phyloP scores from a whole-genome alignment of 805 yeast genomes.

The Komagataella kurtzmanii region DNA sequence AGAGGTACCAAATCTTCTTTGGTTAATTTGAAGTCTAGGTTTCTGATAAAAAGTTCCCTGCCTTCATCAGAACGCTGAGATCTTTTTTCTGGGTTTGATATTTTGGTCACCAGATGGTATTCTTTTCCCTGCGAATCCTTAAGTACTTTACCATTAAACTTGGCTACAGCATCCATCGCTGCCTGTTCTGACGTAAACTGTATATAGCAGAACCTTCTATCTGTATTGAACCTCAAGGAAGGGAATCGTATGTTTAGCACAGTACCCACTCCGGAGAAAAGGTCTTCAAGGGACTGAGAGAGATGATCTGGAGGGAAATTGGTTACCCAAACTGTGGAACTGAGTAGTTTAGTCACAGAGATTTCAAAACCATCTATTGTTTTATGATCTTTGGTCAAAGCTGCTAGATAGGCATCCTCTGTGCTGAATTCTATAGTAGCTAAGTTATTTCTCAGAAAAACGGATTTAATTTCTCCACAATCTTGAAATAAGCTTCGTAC shows the following conservation, averaged over 20 bases:
- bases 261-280: constrained; percentile 28
- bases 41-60: constrained; percentile 42
- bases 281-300: constrained; percentile 19
- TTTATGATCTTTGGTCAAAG: constrained; percentile 48
- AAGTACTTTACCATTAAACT: constrained; percentile 24
- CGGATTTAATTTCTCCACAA: constrained; percentile 40
- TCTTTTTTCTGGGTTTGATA: constrained; percentile 44
- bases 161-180: constrained; percentile 28
- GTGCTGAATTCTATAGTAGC: constrained; percentile 49
- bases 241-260: constrained; percentile 50
- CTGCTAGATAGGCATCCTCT: constrained; percentile 35
- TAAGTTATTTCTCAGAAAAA: constrained; percentile 9
- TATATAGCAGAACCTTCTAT: constrained; percentile 63
- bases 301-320: constrained; percentile 53
- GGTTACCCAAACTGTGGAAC: constrained; percentile 56
- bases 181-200: constrained; percentile 32
- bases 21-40: constrained; percentile 32
- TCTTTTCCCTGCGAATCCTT: constrained; percentile 15
- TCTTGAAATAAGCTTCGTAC: constrained; percentile 34
- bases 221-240: constrained; percentile 35
- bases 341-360: constrained; percentile 26
- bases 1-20: constrained; percentile 22
- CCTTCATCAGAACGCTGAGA: constrained; percentile 33
- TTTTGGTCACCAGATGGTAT: constrained; percentile 36
- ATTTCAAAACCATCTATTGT: constrained; percentile 27